Base-by-base conservation (phyloP, 257 asterid genomes). In the Hygrophila difformis region DNA sequence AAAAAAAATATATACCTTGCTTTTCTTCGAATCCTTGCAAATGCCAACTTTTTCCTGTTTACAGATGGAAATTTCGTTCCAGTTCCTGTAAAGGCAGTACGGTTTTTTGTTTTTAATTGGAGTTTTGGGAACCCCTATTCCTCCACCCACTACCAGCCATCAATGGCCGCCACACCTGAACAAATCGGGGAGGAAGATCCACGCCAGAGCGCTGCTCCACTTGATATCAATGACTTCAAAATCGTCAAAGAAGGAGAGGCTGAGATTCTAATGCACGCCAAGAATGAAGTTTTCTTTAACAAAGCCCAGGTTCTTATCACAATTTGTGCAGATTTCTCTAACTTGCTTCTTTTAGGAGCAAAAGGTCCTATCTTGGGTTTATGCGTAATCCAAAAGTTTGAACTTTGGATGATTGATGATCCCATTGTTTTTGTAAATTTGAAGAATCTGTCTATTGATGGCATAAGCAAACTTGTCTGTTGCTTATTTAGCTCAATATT, bases 161-260 rank as follows among this genome's bases (percentile, higher is more conserved):
- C n/a, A n/a, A n/a, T n/a, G n/a, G n/a, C n/a, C n/a, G n/a, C n/a
- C n/a, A n/a, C n/a, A n/a, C n/a, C n/a, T n/a, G n/a, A n/a, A n/a
- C n/a, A n/a, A n/a, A n/a, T n/a, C n/a, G n/a, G n/a, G n/a, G n/a
- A n/a, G n/a, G n/a, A n/a, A n/a, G n/a, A n/a, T n/a, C n/a, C n/a
- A n/a, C n/a, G n/a, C n/a, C n/a, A n/a, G n/a, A n/a, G n/a, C n/a
- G n/a, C n/a, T n/a, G n/a, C n/a, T n/a, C n/a, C n/a, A n/a, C n/a
- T n/a, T n/a, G 93, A 77, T 74, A 69, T 79, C 26, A 65, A 73
- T 55, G 96, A 82, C 47, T 78, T 65, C 49, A 63, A 69, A 18
- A 54, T 86, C 19, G 73, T 85, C 59, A 85, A 78, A 62, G 96
- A 91, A 67, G 98, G 96, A 23, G 92, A 91, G 57, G 96, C 98